Conservation (phyloP, 805 yeast species). For the Ogataea henricii region DNA sequence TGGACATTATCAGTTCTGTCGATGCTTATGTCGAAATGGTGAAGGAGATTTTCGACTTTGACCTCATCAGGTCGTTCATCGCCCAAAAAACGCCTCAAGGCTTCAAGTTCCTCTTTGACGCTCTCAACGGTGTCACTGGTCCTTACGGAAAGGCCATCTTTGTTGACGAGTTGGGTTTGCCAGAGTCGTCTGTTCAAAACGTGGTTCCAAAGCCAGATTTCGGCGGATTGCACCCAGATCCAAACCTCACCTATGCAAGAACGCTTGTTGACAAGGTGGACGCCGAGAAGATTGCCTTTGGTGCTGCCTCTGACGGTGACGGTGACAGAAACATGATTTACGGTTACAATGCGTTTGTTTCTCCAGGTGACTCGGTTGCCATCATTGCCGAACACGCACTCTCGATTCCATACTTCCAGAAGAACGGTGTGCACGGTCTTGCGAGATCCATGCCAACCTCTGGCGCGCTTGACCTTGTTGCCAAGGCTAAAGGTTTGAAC, state of each 20-base stretch:
- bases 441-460: conserved; percentile 99
- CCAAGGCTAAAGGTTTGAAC: conserved; percentile 68
- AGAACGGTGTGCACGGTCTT: conserved; percentile 84
- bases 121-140: conserved; percentile 94
- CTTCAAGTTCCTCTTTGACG: conserved; percentile 82
- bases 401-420: conserved; percentile 85
- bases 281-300: conserved; percentile 76
- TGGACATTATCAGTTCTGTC: conserved; percentile 84
- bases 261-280: conserved; percentile 89
- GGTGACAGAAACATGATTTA: conserved; percentile 99
- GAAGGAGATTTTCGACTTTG: conserved; percentile 86
- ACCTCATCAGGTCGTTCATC: conserved; percentile 72
- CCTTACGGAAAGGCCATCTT: conserved; percentile 90
- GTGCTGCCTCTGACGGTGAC: conserved; percentile 99
- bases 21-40: conserved; percentile 75
- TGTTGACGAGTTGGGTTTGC: conserved; percentile 80
- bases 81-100: conserved; percentile 48
- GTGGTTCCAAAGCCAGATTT: conserved; percentile 81
- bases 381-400: conserved; percentile 93
- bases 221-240: conserved; percentile 98
- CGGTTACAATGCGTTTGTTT: conserved; percentile 91
- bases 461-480: conserved; percentile 91
- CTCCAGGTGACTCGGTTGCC: conserved; percentile 98
- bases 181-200: conserved; percentile 73
- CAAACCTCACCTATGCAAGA: conserved; percentile 91